Percentiles rank a stretch among this genome's conserved stretches.
These are phyloP conservation scores for Lanmaoa pseudosensibilis DNA, from an alignment of 768 basidiomycete species.

Conservation along the genomic window DNA sequence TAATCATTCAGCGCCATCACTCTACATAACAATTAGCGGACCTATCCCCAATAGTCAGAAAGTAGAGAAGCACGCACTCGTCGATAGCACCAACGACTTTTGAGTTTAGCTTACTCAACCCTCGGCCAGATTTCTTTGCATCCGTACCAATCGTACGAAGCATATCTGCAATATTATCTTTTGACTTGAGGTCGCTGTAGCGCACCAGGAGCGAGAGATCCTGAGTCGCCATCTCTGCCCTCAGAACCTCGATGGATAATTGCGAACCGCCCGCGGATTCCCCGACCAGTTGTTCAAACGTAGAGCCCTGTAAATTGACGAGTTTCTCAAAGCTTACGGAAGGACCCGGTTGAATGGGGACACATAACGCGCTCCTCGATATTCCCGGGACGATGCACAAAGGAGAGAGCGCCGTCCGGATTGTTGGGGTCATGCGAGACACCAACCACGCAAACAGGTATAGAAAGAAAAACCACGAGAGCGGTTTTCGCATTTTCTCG, in stretches of 20 bases:
- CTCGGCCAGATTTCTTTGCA: conserved; percentile 59
- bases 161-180: conserved; percentile 52
- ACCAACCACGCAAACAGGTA: conserved; percentile 50
- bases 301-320: conserved; percentile 56
- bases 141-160: conserved; percentile 57
- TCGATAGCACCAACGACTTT: conserved; percentile 76
- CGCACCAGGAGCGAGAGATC: conserved; percentile 66
- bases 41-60: not conserved
- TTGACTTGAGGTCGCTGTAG: conserved; percentile 60
- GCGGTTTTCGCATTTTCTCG: conserved; percentile 52
- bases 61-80: conserved; percentile 43
- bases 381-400: conserved; percentile 64
- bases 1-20: conserved; percentile 76
- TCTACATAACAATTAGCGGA: conserved; percentile 35
- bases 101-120: conserved; percentile 61
- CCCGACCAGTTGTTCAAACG: conserved; percentile 62
- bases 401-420: conserved; percentile 54
- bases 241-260: conserved; percentile 68
- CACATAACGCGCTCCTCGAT: conserved; percentile 48
- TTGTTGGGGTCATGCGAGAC: conserved; percentile 38
- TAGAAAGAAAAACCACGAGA: conserved; percentile 52
- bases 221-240: conserved; percentile 72
- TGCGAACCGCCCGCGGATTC: conserved; percentile 58
- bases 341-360: conserved; percentile 22
- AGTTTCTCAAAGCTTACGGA: conserved; percentile 61